Percentiles rank a stretch among this genome's conserved stretches.
phyloP scores from a whole-genome alignment of 2,329 filamentous ascomycete genomes.

The Hirsutella minnesotensis region DNA sequence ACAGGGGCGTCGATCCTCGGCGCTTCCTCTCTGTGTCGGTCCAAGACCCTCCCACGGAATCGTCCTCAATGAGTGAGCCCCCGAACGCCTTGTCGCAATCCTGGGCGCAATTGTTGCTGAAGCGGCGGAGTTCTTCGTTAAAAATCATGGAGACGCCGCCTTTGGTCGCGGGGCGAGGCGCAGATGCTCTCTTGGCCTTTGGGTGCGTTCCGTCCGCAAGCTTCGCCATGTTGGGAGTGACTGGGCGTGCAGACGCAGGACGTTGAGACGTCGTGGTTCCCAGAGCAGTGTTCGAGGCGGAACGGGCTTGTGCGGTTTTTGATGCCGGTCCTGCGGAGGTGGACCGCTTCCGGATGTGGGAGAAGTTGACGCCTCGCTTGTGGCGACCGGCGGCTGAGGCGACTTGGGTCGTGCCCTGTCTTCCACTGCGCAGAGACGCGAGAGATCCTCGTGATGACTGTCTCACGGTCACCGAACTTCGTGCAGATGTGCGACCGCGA shows the following conservation, averaged over 20 bases:
- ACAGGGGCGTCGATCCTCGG: constrained; percentile 28
- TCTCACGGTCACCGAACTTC: constrained; percentile 16
- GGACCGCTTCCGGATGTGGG: constrained; percentile 31
- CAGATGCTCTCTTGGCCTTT: constrained; percentile 12
- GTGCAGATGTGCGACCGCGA: constrained; percentile 17
- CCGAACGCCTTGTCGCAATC: constrained; percentile 92
- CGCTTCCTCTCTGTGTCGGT: constrained; percentile 18
- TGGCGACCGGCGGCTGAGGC: constrained; percentile 31
- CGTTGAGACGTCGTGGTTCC: constrained; percentile 5
- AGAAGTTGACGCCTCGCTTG: constrained; percentile 44
- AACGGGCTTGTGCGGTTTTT: not conserved
- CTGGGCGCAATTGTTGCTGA: constrained; percentile 75
- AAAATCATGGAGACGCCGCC: constrained; percentile 23
- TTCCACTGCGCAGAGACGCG: constrained; percentile 36
- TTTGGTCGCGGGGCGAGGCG: constrained; percentile 4
- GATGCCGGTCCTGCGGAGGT: constrained; percentile 14
- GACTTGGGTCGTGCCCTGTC: constrained; percentile 28
- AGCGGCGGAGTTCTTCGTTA: constrained; percentile 69
- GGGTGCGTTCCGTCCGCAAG: constrained; percentile 12
- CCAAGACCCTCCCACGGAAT: constrained; percentile 21
- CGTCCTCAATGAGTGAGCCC: constrained; percentile 38
- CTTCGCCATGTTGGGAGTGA: constrained; percentile 17
- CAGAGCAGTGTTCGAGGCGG: not conserved
- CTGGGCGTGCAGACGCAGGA: constrained; percentile 11
- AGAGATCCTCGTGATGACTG: constrained; percentile 30